Evolutionary conservation across 805 yeast species (phyloP), one percentile per base, ranked within the genome.

Genomic region (Ogataea polymorpha): DNA sequence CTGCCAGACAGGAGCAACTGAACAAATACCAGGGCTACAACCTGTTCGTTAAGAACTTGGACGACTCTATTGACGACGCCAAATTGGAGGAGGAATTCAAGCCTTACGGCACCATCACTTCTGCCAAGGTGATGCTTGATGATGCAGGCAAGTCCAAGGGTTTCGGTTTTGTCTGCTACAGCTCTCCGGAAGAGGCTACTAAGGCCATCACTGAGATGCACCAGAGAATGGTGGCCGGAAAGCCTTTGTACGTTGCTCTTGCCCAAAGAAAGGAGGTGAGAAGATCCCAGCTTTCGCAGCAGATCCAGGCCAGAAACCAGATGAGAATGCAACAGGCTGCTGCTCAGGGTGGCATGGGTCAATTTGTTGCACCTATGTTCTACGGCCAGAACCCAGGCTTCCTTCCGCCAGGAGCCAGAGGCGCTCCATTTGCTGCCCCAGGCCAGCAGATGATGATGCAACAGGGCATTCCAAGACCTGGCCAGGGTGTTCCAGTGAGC

Each of bases 181-280:
- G 96, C 42, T 70, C 93, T 51, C 96, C 98, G 63, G 99, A 93
- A 70, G 99, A 93, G 80, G 99, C 99, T 56, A 86, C 96, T 61
- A 89, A 88, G 74, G 99, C 99, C 53, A 88, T 91, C 67, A 78
- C 91, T 58, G 99, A 91, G 77, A 90, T 91, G 96, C 89, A 91
- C 80, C 96, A 89, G 74, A 86, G 89, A 67, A 85, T 91, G 83
- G 80, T 93, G 58, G 82, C 80, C 57, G 88, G 90, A 66, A 93
- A 93, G 79, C 99, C 98, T 61, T 77, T 93, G 65, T 93, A 91
- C 68, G 99, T 93, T 71, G 96, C 97, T 48, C 81, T 93, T 63
- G 99, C 99, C 58, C 99, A 93, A 80, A 86, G 96, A 71, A 91
- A 88, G 75, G 99, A 91, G 58, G 96, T 88, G 44, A 89, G 99